Conservation (phyloP, 164 flowering plant genomes). For the Amborella trichopoda region DNA sequence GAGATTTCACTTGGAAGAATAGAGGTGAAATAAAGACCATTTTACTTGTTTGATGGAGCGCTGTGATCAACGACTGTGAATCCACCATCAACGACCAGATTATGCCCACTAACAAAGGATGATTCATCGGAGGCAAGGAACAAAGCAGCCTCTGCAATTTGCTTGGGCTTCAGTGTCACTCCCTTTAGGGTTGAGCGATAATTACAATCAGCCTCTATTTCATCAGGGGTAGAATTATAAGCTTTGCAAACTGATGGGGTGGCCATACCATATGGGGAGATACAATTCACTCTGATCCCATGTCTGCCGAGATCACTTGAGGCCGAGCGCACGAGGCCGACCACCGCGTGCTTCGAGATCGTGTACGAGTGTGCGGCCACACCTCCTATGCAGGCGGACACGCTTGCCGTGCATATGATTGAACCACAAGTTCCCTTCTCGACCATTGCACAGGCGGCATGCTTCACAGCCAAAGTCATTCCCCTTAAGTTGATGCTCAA, state of each 20-base stretch:
- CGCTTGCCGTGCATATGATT: slow-evolving; percentile 21
- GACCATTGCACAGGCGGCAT: slow-evolving; percentile 18
- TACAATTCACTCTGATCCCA: slow-evolving; percentile 33
- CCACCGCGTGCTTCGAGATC: slow-evolving; percentile 19
- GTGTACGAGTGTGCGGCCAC: slow-evolving; percentile 8
- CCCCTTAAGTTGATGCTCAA: slow-evolving; percentile 14
- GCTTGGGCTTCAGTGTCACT: slow-evolving; percentile 33
- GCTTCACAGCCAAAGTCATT: slow-evolving; percentile 10
- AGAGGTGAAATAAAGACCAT: too few species aligned
- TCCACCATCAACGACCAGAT: slow-evolving; percentile 64
- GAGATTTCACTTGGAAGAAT: too few species aligned
- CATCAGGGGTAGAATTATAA: slow-evolving; percentile 15
- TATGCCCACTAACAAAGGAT: slow-evolving; percentile 52
- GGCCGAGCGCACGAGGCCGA: slow-evolving; percentile 14
- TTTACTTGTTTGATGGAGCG: too few species aligned
- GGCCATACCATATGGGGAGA: slow-evolving; percentile 52
- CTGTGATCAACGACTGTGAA: slow-evolving; percentile 25
- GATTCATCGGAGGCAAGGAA: slow-evolving; percentile 74
- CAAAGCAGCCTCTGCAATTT: slow-evolving; percentile 62
- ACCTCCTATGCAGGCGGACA: slow-evolving; percentile 11
- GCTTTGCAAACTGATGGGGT: slow-evolving; percentile 41
- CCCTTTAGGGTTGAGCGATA: slow-evolving; percentile 39
- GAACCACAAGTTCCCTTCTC: slow-evolving; percentile 5
- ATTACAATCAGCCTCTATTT: slow-evolving; percentile 22
- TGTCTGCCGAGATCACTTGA: slow-evolving; percentile 15